These are phyloP conservation scores for Filosporella fistucella DNA, from an alignment of 495 filamentous ascomycete species.

Conservation along the genomic window DNA sequence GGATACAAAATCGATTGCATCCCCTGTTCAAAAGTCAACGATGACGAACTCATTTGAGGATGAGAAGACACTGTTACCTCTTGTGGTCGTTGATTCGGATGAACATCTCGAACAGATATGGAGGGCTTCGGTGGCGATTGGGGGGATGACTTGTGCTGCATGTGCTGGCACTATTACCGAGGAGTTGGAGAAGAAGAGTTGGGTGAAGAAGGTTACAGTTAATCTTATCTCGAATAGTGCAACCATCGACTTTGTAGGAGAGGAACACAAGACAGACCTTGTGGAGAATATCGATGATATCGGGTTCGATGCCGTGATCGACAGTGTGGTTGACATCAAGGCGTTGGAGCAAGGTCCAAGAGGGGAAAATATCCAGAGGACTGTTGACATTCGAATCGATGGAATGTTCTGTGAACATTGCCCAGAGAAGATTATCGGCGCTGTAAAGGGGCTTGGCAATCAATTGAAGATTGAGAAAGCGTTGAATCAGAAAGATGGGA, in stretches of 20 bases:
- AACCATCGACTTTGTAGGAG: conserved; percentile 55
- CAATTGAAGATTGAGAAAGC: conserved; percentile 35
- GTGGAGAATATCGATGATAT: conserved; percentile 74
- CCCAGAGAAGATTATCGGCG: conserved; percentile 53
- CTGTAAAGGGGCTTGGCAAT: conserved; percentile 26
- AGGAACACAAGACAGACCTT: conserved; percentile 43
- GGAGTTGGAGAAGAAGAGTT: conserved; percentile 57
- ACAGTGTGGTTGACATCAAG: conserved; percentile 31
- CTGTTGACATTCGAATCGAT: conserved; percentile 62
- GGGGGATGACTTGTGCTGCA: conserved; percentile 80
- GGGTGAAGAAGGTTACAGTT: conserved; percentile 58
- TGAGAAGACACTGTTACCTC: neutral
- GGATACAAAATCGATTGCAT: neutral
- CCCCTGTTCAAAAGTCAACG: no score
- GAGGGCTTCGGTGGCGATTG: conserved; percentile 63
- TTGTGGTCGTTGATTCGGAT: conserved; percentile 16
- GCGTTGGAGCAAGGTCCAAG: conserved; percentile 12
- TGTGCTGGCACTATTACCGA: conserved; percentile 64
- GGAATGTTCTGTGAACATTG: conserved; percentile 91
- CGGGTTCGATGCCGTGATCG: conserved; percentile 70
- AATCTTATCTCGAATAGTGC: conserved; percentile 73
- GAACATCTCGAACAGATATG: conserved; percentile 24
- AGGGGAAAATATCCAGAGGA: conserved; percentile 37
- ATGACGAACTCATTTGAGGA: neutral
- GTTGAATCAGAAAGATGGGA: conserved; percentile 51